Evolutionary conservation across 352 stramenopile species (phyloP).

Genomic region (Globisporangium barbulae): DNA sequence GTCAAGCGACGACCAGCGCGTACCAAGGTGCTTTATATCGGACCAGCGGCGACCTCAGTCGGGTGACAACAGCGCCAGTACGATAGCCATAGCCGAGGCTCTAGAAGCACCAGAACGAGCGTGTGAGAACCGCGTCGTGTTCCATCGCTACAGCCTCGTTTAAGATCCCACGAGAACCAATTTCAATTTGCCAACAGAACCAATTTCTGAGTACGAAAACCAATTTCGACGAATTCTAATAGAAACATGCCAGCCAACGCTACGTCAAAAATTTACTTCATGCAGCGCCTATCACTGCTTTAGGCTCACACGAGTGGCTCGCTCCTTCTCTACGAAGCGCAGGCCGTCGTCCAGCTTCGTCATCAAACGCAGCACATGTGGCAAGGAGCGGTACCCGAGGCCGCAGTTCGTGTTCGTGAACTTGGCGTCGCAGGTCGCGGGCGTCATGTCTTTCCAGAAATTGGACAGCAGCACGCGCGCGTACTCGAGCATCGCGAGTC

Average conservation of each 20-base stretch:
- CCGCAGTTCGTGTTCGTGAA: slow-evolving; percentile 56
- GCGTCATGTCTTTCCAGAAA: slow-evolving; percentile 61
- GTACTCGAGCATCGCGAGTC: slow-evolving; percentile 64
- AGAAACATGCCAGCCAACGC: background rate
- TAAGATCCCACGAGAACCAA: background rate
- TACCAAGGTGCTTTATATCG: background rate
- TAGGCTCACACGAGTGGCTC: slow-evolving; percentile 1
- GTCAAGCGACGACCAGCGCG: background rate
- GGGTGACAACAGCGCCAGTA: background rate
- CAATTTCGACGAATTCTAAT: background rate
- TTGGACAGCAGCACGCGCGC: slow-evolving; percentile 53
- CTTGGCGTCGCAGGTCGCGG: slow-evolving; percentile 35
- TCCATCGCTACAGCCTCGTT: slow-evolving; percentile 16
- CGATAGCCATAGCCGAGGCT: background rate
- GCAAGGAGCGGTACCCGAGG: slow-evolving; percentile 63
- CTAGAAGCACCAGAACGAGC: background rate
- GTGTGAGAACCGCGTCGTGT: slow-evolving; percentile 15
- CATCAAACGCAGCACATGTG: slow-evolving; percentile 60
- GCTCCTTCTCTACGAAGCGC: slow-evolving; percentile 32
- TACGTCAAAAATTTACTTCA: background rate
- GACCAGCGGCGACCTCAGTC: background rate
- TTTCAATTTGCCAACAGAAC: background rate
- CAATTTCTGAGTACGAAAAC: background rate
- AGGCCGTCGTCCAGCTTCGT: slow-evolving; percentile 41
- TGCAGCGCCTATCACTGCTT: background rate